Conservation (phyloP, 2,329 filamentous ascomycete species). For the Elsinoe australis region DNA sequence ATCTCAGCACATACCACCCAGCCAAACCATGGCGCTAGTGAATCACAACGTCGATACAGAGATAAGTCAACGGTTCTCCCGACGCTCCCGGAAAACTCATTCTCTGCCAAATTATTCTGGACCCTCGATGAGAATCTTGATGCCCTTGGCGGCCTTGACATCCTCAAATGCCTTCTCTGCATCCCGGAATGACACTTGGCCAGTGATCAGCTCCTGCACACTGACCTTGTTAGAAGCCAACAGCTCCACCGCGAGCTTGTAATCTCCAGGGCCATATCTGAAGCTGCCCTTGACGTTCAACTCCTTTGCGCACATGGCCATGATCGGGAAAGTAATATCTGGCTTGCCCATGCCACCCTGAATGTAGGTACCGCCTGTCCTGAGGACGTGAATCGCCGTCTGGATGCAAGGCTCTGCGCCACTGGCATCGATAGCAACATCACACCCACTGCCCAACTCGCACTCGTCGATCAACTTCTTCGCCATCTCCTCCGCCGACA, state of each 20-base stretch:
- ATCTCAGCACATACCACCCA: conserved; percentile 15
- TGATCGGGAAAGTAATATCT: conserved; percentile 82
- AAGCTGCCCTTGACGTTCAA: conserved; percentile 69
- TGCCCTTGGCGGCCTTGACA: conserved; percentile 72
- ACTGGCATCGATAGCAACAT: conserved; percentile 72
- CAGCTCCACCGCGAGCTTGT: conserved; percentile 70
- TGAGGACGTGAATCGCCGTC: conserved; percentile 60
- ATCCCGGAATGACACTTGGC: conserved; percentile 65
- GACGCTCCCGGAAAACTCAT: conserved; percentile 1
- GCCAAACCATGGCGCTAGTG: conserved; percentile 15
- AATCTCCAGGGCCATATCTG: conserved; percentile 51
- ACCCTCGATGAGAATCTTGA: conserved; percentile 51
- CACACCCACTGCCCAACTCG: conserved; percentile 48
- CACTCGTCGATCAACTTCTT: conserved; percentile 21
- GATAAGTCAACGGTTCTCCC: not conserved
- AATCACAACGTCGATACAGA: conserved; percentile 15
- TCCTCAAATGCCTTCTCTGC: conserved; percentile 79
- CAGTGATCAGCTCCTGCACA: conserved; percentile 68
- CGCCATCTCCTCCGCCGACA: conserved; percentile 26
- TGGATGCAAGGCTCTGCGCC: conserved; percentile 74
- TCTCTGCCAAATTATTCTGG: conserved; percentile 17
- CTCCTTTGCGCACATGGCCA: conserved; percentile 80
- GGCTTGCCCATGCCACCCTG: conserved; percentile 81
- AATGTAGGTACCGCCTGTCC: conserved; percentile 64
- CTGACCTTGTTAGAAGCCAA: conserved; percentile 61